Conservation (phyloP, 75 land plant species). For the Isoetes taiwanensis region DNA sequence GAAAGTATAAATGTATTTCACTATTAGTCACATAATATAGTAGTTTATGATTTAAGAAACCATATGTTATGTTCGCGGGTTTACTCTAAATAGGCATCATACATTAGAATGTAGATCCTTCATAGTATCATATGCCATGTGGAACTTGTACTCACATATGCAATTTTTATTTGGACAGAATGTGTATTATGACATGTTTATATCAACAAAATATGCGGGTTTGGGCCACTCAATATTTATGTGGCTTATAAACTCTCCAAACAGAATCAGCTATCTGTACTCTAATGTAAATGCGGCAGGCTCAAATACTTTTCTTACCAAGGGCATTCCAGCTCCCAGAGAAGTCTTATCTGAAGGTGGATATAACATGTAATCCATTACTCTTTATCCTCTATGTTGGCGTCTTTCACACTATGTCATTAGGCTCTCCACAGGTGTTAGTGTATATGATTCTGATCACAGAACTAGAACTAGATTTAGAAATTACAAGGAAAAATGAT, state of each 20-base stretch:
- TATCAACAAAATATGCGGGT: conserved; percentile 74
- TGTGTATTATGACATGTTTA: conserved; percentile 67
- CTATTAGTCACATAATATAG: too few relatives aligned
- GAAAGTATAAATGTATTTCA: too few relatives aligned
- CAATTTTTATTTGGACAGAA: conserved; percentile 23
- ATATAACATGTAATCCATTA: conserved; percentile 56
- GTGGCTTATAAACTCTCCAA: conserved; percentile 49
- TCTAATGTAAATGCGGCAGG: conserved; percentile 83
- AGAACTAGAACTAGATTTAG: too few relatives aligned
- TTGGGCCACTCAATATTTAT: conserved; percentile 60
- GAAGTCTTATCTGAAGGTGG: conserved; percentile 72
- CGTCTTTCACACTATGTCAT: too few relatives aligned
- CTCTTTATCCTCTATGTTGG: too few relatives aligned
- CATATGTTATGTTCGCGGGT: background rate
- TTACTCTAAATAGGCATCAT: too few relatives aligned
- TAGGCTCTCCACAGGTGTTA: too few relatives aligned
- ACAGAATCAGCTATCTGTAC: conserved; percentile 57
- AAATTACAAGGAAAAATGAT: too few relatives aligned
- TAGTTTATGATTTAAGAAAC: too few relatives aligned
- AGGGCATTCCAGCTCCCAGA: conserved; percentile 37
- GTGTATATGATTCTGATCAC: too few relatives aligned
- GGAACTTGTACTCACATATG: background rate
- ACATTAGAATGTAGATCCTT: background rate
- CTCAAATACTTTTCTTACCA: conserved; percentile 41
- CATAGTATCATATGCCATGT: background rate